phyloP scores from a whole-genome alignment of 202 grass and related monocot genomes.

The Eragrostis tef region DNA sequence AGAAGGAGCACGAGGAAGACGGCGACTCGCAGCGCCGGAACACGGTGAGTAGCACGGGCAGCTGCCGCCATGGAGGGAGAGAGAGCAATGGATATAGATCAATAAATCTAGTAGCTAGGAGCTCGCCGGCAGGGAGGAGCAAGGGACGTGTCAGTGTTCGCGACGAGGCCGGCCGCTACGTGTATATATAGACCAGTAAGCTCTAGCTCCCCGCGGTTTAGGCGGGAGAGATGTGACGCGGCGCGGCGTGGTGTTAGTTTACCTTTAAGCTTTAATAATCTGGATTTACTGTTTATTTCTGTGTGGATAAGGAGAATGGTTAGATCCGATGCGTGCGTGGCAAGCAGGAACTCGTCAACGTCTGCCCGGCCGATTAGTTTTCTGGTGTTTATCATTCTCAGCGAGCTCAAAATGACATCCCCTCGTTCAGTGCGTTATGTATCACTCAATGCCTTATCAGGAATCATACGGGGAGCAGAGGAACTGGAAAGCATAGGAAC shows the following conservation, averaged over 20 bases:
- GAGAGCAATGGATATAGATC: background rate
- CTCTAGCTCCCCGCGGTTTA: background rate
- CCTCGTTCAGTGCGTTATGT: too few species aligned
- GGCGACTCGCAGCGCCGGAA: background rate
- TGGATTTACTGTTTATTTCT: background rate
- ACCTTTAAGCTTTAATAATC: background rate
- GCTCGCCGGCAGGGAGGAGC: background rate
- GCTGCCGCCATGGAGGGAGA: slow-evolving; percentile 9
- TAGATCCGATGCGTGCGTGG: background rate
- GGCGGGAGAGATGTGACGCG: background rate
- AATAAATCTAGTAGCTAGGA: background rate
- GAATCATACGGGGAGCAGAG: too few species aligned
- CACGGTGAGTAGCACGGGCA: background rate
- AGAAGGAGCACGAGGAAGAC: slow-evolving; percentile 19
- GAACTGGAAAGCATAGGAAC: too few species aligned
- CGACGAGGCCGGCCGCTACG: background rate
- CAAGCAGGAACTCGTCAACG: background rate
- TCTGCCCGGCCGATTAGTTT: background rate
- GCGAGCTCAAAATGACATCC: too few species aligned
- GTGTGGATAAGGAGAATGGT: background rate
- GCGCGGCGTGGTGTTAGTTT: background rate
- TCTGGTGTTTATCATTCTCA: background rate
- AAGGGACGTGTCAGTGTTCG: background rate
- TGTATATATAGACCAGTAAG: background rate
- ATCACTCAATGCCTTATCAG: too few species aligned